Conservation (phyloP, 495 filamentous ascomycete genomes). For the Xylaria intraflava region DNA sequence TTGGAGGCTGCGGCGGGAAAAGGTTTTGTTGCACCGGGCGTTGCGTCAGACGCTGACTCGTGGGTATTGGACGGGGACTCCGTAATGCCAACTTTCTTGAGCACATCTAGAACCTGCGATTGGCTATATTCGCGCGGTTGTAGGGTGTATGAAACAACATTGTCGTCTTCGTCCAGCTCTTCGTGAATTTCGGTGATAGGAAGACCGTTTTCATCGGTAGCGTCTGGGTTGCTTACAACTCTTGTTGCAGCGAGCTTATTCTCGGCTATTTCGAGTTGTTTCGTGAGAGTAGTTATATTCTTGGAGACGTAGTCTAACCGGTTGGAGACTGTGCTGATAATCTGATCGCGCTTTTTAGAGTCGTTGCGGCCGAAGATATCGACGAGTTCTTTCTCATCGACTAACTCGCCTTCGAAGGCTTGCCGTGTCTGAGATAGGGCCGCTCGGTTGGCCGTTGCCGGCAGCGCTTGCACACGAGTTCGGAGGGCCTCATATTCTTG, state of each 20-base stretch:
- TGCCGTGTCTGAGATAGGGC: slow-evolving; percentile 34
- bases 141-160: slow-evolving; percentile 61
- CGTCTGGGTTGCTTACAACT: slow-evolving; percentile 40
- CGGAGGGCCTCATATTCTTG: slow-evolving; percentile 84
- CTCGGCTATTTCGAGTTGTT: slow-evolving; percentile 61
- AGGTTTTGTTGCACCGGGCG: not conserved
- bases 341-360: slow-evolving; percentile 46
- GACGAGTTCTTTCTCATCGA: slow-evolving; percentile 52
- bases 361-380: slow-evolving; percentile 55
- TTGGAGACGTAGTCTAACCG: slow-evolving; percentile 82
- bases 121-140: slow-evolving; percentile 55
- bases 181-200: slow-evolving; percentile 84
- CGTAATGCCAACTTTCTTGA: slow-evolving; percentile 64
- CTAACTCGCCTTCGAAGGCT: slow-evolving; percentile 37
- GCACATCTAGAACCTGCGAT: slow-evolving; percentile 55
- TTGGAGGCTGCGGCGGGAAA: not conserved
- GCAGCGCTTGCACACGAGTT: slow-evolving; percentile 59
- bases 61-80: slow-evolving; percentile 34
- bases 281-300: slow-evolving; percentile 65
- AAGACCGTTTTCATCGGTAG: slow-evolving; percentile 55
- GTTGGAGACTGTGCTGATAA: slow-evolving; percentile 63
- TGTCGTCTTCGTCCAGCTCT: slow-evolving; percentile 86
- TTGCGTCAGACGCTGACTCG: slow-evolving; percentile 7
- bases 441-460: slow-evolving; percentile 50
- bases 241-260: slow-evolving; percentile 53